Base-by-base conservation (phyloP, 352 stramenopile genomes). In the Pythium myriotylum region DNA sequence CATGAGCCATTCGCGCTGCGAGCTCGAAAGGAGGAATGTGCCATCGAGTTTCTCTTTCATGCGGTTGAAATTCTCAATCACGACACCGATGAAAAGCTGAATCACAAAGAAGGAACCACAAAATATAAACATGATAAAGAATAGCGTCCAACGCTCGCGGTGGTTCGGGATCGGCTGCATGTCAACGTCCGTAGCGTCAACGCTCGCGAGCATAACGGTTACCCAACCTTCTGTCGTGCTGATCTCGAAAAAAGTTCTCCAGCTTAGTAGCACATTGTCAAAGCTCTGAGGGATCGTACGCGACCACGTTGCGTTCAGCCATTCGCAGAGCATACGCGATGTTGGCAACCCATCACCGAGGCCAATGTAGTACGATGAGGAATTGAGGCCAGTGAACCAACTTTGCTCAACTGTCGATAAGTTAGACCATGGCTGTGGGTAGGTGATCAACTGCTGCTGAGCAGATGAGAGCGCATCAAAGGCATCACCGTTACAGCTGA, bases 11-110 rank as follows among this genome's bases (percentile, higher is more conserved):
- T 89, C 77, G 53, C 87, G 75, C 61, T 95, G 84, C 0, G 81
- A 73, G 4, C 70, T 76, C 9, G 88, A 94, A 56, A 96, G 81
- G 16, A 93, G 52, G 32, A 73, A 74, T 14, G 79, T 89, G 6
- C 78, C 76, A 43, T 85, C 76, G 20, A 88, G 52, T 37, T 80
- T 85, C 27, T 85, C 73, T 41, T 88, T 88, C 78, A 88, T 88
- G 4, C 68, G 74, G 32, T 91, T 91, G 53, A 97, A 98, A 52
- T 96, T 96, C 59, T 97, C 89, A 32, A 97, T 92, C 53, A 97
- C 84, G 23, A 97, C 89, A 26, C 89, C 92, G 4, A 97, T 89
- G 66, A 98, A 98, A 4, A 97, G 74, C 61, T 97, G 90, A 37
- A 96, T 91, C 20, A 96, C 79, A 62, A 98, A 96, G 66, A 95